These are phyloP conservation scores for Solanum lycopersicoides DNA, from an alignment of 257 asterid species.

Conservation along the genomic window DNA sequence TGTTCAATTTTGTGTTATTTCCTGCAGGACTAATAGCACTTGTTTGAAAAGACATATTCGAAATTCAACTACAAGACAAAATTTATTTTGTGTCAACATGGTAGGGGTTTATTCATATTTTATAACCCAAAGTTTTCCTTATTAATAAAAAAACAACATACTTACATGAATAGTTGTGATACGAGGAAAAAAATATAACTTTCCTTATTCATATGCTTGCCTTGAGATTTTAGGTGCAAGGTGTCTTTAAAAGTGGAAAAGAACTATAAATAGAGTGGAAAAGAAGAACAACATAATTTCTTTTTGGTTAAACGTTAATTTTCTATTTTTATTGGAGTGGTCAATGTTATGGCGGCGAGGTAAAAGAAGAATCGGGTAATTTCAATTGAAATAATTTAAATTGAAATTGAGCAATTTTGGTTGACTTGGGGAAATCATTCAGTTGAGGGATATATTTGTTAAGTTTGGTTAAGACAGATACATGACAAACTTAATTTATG, in stretches of 20 bases:
- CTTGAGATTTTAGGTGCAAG: neutral
- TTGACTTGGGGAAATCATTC: neutral
- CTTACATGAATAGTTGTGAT: too few species aligned
- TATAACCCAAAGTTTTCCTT: neutral
- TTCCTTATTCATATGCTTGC: neutral
- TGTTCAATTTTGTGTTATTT: neutral
- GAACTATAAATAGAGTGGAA: neutral
- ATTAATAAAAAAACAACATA: too few species aligned
- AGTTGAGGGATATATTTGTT: neutral
- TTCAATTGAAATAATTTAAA: too few species aligned
- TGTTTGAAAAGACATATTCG: neutral
- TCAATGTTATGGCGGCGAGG: neutral
- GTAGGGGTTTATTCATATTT: neutral
- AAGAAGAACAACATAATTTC: neutral
- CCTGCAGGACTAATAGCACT: neutral
- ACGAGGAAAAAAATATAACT: neutral
- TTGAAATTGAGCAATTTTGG: neutral
- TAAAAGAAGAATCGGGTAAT: neutral
- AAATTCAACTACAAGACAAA: neutral
- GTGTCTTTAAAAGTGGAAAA: neutral
- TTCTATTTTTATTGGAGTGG: neutral
- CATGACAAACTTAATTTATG: too few species aligned
- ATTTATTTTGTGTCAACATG: neutral
- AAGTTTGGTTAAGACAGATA: neutral
- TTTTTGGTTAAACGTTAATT: neutral